These are phyloP conservation scores for Erodium maritimum DNA, from an alignment of 345 rosid genomes.

Conservation along the genomic window DNA sequence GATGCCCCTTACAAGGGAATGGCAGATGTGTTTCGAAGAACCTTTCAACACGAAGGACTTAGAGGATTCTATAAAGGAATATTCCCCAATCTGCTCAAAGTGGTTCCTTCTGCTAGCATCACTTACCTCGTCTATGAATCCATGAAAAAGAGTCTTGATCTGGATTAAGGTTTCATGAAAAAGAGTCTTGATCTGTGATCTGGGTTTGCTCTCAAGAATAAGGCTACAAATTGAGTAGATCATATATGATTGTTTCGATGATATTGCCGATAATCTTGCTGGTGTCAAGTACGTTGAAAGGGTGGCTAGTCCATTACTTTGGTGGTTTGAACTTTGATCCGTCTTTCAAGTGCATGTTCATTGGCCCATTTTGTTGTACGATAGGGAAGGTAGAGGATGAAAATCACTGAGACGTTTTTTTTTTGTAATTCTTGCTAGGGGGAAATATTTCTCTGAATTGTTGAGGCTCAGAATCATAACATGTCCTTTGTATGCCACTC, in stretches of 20 bases:
- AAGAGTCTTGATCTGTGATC: slow-evolving; percentile 63
- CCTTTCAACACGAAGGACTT: slow-evolving; percentile 52
- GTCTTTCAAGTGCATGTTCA: slow-evolving; percentile 12
- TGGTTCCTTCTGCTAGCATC: slow-evolving; percentile 42
- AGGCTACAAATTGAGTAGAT: slow-evolving; percentile 12
- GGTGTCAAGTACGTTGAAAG: slow-evolving; percentile 12
- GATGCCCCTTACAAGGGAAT: slow-evolving; percentile 48
- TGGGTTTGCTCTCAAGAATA: slow-evolving; percentile 12
- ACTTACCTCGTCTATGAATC: slow-evolving; percentile 61
- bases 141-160: slow-evolving; percentile 68
- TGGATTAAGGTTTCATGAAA: slow-evolving; percentile 49
- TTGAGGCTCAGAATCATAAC: slow-evolving; percentile 1
- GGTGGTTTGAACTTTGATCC: slow-evolving; percentile 6
- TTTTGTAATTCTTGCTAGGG: slow-evolving; percentile 9
- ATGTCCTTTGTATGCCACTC: no score
- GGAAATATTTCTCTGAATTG: slow-evolving; percentile 5
- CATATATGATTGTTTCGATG: slow-evolving; percentile 11
- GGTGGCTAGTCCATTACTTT: slow-evolving; percentile 2
- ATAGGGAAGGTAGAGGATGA: slow-evolving; percentile 12
- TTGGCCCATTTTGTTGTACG: slow-evolving; percentile 20
- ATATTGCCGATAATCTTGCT: slow-evolving; percentile 4
- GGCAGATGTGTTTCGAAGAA: slow-evolving; percentile 68
- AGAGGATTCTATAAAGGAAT: slow-evolving; percentile 78
- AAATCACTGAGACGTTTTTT: slow-evolving; percentile 6
- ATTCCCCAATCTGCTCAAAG: slow-evolving; percentile 73